Percentiles rank a stretch among this genome's conserved stretches.
phyloP scores from a whole-genome alignment of 768 basidiomycete genomes.

The Tulasnella sp. region DNA sequence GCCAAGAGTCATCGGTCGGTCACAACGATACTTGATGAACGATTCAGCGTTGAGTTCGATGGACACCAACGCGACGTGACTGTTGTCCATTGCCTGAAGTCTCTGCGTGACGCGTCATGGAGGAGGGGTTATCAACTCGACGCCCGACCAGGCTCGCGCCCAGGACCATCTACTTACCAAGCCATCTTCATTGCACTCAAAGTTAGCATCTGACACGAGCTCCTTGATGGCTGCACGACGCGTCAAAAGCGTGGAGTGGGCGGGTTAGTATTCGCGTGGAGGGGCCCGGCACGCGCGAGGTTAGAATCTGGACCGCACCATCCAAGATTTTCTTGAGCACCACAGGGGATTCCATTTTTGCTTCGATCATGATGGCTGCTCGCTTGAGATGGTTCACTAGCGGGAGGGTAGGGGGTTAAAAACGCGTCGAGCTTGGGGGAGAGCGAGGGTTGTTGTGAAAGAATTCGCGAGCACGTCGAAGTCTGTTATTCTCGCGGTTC shows the following conservation, averaged over 20 bases:
- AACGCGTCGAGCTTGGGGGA: not conserved
- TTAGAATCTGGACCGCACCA: conserved; percentile 45
- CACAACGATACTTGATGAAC: conserved; percentile 86
- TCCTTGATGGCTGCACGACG: conserved; percentile 81
- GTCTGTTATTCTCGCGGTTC: too few relatives aligned
- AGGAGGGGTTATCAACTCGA: not conserved
- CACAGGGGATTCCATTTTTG: conserved; percentile 77
- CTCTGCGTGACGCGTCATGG: conserved; percentile 35
- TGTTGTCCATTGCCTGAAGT: conserved; percentile 99
- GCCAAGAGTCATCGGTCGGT: conserved; percentile 87
- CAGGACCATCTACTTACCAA: conserved; percentile 45
- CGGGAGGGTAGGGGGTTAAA: not conserved
- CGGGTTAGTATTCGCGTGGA: not conserved
- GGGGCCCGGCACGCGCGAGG: not conserved
- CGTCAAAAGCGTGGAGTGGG: not conserved
- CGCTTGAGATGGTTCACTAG: not conserved
- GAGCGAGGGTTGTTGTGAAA: not conserved
- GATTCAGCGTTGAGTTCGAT: conserved; percentile 71
- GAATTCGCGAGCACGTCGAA: not conserved
- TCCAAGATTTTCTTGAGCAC: conserved; percentile 90
- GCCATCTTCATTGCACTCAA: conserved; percentile 93
- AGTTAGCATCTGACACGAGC: conserved; percentile 94
- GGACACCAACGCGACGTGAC: conserved; percentile 93
- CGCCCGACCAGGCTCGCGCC: not conserved
- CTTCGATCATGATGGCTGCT: conserved; percentile 65